Conservation (phyloP, 208 protist genomes). For the Angomonas ambiguus region DNA sequence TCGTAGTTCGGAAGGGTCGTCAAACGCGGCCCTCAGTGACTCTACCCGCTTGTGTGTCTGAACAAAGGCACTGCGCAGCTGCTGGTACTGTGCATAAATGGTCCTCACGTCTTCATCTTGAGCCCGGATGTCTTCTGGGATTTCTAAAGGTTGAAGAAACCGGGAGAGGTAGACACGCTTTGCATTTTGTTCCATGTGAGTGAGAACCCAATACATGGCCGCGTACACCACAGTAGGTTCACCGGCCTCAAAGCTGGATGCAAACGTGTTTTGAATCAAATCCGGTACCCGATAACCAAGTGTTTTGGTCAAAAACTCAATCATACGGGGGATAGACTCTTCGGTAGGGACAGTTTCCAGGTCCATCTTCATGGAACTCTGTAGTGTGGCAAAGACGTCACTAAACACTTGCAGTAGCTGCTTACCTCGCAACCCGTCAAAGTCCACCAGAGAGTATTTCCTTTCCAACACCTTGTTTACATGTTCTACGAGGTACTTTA, state of each 20-base stretch:
- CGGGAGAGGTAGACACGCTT: constrained; percentile 90
- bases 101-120: constrained; percentile 86
- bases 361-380: constrained; percentile 58
- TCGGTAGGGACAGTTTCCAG: constrained; percentile 36
- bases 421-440: constrained; percentile 61
- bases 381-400: constrained; percentile 79
- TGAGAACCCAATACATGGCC: constrained; percentile 86
- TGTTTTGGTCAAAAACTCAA: constrained; percentile 80
- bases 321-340: constrained; percentile 50
- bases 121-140: constrained; percentile 79
- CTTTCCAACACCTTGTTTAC: constrained; percentile 65
- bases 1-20: constrained; percentile 72
- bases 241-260: constrained; percentile 61
- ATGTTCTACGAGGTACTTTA: constrained; percentile 79
- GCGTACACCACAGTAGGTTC: constrained; percentile 87
- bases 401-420: constrained; percentile 80
- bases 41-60: constrained; percentile 82
- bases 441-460: constrained; percentile 85
- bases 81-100: constrained; percentile 83
- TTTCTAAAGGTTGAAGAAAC: constrained; percentile 82
- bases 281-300: constrained; percentile 78
- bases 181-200: constrained; percentile 78
- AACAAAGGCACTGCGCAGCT: constrained; percentile 72
- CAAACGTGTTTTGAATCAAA: constrained; percentile 66
- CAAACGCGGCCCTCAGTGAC: constrained; percentile 53